Evolutionary conservation across 2,329 filamentous ascomycete species (phyloP), one percentile per base, ranked within the genome.

Genomic region (Tolypocladium capitatum): DNA sequence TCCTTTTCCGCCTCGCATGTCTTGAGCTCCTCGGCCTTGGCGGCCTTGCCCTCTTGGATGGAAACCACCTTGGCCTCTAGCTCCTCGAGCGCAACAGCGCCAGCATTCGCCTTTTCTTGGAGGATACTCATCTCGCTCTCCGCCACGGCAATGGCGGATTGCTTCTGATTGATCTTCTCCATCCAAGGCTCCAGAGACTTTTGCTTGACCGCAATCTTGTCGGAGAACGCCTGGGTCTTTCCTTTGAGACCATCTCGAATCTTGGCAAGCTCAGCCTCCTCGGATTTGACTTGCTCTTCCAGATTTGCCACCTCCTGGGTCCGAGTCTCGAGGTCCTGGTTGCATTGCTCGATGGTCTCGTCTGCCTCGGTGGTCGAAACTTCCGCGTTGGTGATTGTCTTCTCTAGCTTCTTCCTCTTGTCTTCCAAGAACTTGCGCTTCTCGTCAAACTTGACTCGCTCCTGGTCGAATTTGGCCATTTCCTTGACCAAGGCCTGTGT

Each of bases 121-220:
- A 98, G 75, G 49, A 98, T 97, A 50, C 89, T 84, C 55, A 97
- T 78, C 64, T 98, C 91, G 64, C 89, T 95, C 63, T 95, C 86
- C 1, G 92, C 89, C 11, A 98, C 90, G 4, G 91, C 91, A 55
- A 96, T 94, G 4, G 86, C 81, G 0, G 90, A 96, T 60, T 92
- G 85, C 64, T 95, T 97, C 61, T 95, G 84, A 64, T 92, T 96
- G 69, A 98, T 91, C 68, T 92, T 97, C 55, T 89, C 89, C 56
- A 84, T 90, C 92, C 92, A 98, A 0, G 92, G 92, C 66, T 97
- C 91, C 11, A 98, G 73, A 1, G 87, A 84, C 67, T 94, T 96
- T 60, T 98, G 92, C 68, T 95, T 96, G 5, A 75, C 76, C 0
- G 89, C 82, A 56, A 98, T 97, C 60, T 96, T 77, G 56, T 98